Base-by-base conservation (phyloP, 140 eudicot species). In the Erigeron philadelphicus region DNA sequence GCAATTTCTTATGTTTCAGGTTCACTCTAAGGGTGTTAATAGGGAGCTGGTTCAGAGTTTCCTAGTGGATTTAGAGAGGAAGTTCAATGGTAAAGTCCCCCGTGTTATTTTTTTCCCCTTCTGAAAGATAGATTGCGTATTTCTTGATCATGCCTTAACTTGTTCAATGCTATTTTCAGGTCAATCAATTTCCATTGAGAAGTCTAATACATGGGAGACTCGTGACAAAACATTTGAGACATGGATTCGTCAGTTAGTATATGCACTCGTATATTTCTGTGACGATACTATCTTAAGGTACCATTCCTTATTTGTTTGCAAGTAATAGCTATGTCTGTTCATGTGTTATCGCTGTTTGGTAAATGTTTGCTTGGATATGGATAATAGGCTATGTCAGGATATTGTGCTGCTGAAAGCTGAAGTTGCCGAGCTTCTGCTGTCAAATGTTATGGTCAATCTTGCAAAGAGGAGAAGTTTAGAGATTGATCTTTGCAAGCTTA, bases 201-300 rank as follows among this genome's bases (percentile, higher is more conserved):
- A 78, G 74, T 66, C 87, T 57, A 50, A 74, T 72, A 70, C 83
- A 48, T 93, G 98, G 98, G 77, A 80, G 63, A 85, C 96, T 73
- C 53, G 45, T 74, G 86, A 69, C 67, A 93, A 93, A 81, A 80
- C 86, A 3, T 93, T 89, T 78, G 96, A 93, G 70, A 64, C 79
- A 45, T 93, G 98, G 98, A 85, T 93, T 74, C 83, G 95, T 75
- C 88, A 91, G 54, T 96, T 93, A 71, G 95, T 85, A 68, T 80
- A 80, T 82, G 85, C 93, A 15, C 87, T 93, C 67, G 80, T 89
- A 40, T 76, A 84, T 78, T 87, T 78, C 64, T 93, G 93, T 73
- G 88, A 84, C 72, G 96, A 93, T 74, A 84, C 79, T 64, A 81
- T 87, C 78, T 81, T 93, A 66, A 86, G 96, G 98, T 89, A 75